Percentiles rank a stretch among this genome's conserved stretches.
Evolutionary conservation across 768 basidiomycete genomes (phyloP).

Genomic region (Mycena rosella): DNA sequence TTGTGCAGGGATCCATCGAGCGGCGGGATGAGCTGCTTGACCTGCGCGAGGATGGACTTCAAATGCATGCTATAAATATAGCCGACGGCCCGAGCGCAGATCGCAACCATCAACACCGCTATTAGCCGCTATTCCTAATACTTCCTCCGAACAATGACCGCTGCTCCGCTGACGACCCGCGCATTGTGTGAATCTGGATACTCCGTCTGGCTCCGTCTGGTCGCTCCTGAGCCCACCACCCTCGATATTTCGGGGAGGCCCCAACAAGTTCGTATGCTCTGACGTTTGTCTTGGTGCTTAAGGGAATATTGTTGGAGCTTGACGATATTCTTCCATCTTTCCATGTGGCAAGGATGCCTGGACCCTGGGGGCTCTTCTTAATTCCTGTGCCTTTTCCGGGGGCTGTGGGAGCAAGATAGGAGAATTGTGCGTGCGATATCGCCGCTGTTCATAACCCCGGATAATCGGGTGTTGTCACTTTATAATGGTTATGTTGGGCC

Average conservation of each 20-base stretch:
- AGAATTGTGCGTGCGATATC: too few relatives aligned
- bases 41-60: conserved; percentile 72
- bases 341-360: not conserved
- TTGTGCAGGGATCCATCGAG: conserved; percentile 92
- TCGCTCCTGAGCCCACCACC: conserved; percentile 8
- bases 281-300: not conserved
- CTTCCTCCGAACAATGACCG: too few relatives aligned
- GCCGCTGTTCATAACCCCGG: too few relatives aligned
- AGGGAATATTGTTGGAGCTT: too few relatives aligned
- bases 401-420: too few relatives aligned
- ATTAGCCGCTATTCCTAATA: not conserved
- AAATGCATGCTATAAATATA: conserved; percentile 11
- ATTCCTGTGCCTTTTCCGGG: not conserved
- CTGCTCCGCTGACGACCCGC: too few relatives aligned
- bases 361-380: too few relatives aligned
- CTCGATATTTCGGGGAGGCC: conserved; percentile 10
- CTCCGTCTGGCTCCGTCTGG: not conserved
- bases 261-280: conserved; percentile 4
- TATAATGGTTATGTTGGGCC: conserved; percentile 22
- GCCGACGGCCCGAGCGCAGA: not conserved
- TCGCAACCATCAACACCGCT: not conserved
- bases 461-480: not conserved
- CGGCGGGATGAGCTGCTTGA: conserved; percentile 90
- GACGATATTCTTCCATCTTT: not conserved
- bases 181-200: too few relatives aligned